A percentile compares a stretch with the other conserved stretches of the same genome.
These are phyloP conservation scores for Rubus parviflorus DNA, from an alignment of 306 rosid genomes.

Conservation along the genomic window DNA sequence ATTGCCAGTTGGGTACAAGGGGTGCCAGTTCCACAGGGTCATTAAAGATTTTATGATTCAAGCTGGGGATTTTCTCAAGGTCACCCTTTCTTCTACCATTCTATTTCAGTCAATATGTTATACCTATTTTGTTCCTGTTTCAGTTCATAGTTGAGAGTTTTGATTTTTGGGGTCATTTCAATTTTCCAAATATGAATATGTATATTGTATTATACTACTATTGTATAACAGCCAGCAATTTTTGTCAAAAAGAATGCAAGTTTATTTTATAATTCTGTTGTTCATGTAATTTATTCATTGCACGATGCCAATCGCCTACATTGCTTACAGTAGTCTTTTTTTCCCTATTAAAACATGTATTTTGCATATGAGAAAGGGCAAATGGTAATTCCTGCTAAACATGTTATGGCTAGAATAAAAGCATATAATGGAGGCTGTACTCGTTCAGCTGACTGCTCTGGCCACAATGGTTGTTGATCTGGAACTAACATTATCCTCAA, in stretches of 20 bases:
- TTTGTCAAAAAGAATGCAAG: not conserved
- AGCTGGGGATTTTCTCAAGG: constrained; percentile 96
- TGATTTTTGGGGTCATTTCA: not conserved
- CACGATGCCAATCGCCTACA: not conserved
- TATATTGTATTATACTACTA: not conserved
- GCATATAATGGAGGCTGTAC: not conserved
- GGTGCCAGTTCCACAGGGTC: constrained; percentile 93
- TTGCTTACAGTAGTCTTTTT: not conserved
- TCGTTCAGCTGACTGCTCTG: not conserved
- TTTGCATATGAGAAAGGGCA: not conserved
- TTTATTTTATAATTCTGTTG: not conserved
- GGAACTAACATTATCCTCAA: not conserved
- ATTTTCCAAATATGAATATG: not conserved
- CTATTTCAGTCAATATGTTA: not conserved
- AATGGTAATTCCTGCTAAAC: not conserved
- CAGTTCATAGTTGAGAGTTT: not conserved
- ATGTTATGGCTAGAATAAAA: not conserved
- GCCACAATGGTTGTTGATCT: not conserved
- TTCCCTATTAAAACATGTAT: not conserved
- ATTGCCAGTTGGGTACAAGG: constrained; percentile 89
- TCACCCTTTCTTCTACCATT: not conserved
- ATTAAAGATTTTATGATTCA: constrained; percentile 98
- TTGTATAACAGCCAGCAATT: not conserved
- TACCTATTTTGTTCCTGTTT: not conserved
- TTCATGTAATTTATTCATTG: not conserved